Conservation (phyloP, 805 yeast genomes). For the Cyberlindnera misumaiensis region DNA sequence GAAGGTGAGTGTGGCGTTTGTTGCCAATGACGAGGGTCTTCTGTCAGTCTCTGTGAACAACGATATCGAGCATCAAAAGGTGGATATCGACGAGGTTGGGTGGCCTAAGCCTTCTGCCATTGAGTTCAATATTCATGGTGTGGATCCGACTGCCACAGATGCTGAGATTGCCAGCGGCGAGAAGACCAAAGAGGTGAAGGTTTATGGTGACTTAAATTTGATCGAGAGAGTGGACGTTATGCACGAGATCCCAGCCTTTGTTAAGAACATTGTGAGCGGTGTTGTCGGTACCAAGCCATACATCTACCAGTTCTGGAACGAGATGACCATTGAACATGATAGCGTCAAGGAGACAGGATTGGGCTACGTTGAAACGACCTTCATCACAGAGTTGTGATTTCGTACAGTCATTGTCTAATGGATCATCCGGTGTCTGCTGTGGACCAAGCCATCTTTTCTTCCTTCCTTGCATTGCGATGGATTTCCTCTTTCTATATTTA, state of each 20-base stretch:
- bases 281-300: constrained; percentile 96
- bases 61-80: constrained; percentile 48
- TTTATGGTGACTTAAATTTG: constrained; percentile 57
- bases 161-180: constrained; percentile 31
- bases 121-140: constrained; percentile 49
- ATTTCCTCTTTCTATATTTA: too few relatives aligned
- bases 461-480: too few relatives aligned
- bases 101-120: constrained; percentile 83
- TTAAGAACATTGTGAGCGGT: constrained; percentile 87
- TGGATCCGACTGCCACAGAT: constrained; percentile 36
- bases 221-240: constrained; percentile 94
- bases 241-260: constrained; percentile 94
- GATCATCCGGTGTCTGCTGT: too few relatives aligned
- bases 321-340: constrained; percentile 41
- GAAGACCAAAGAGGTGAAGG: constrained; percentile 38
- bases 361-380: constrained; percentile 76
- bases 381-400: constrained; percentile 41
- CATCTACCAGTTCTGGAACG: constrained; percentile 84
- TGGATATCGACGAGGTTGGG: constrained; percentile 62
- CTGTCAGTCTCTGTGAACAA: constrained; percentile 62
- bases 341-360: constrained; percentile 49
- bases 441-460: too few relatives aligned
- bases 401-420: not conserved
- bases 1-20: constrained; percentile 71
- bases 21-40: constrained; percentile 58